Evolutionary conservation across 139 green algal genomes (phyloP).

Genomic region (Pseudopediastrum boryanum): DNA sequence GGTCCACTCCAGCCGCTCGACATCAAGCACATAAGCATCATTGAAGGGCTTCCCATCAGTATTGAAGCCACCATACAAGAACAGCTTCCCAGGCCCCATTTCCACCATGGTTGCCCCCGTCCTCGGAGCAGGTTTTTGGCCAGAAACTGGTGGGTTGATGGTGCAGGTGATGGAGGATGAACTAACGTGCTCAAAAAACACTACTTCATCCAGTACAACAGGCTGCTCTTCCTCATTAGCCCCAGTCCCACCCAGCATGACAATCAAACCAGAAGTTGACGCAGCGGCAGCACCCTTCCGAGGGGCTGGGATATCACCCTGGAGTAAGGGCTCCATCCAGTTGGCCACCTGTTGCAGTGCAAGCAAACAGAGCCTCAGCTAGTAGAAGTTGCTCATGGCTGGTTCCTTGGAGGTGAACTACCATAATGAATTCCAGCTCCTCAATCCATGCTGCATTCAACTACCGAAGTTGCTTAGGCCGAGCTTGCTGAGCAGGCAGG

Average conservation of each 20-base stretch:
- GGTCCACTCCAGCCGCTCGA: slow-evolving; percentile 57
- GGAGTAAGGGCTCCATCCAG: slow-evolving; percentile 58
- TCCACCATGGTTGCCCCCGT: slow-evolving; percentile 50
- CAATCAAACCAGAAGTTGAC: slow-evolving; percentile 48
- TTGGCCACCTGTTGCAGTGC: slow-evolving; percentile 20
- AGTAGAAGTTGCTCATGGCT: too few species aligned
- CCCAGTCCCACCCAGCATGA: slow-evolving; percentile 67
- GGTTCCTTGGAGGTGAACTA: too few species aligned
- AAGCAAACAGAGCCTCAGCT: neutral
- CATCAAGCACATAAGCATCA: slow-evolving; percentile 77
- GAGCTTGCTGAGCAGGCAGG: too few species aligned
- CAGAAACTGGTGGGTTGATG: slow-evolving; percentile 40
- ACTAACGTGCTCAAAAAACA: slow-evolving; percentile 65
- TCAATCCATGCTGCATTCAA: too few species aligned
- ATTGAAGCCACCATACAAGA: slow-evolving; percentile 78
- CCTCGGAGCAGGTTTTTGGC: slow-evolving; percentile 34
- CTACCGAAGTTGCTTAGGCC: too few species aligned
- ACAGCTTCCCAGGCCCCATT: slow-evolving; percentile 59
- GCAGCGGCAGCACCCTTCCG: slow-evolving; percentile 59
- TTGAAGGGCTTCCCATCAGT: slow-evolving; percentile 63
- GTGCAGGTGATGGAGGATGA: slow-evolving; percentile 43
- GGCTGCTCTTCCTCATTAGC: slow-evolving; percentile 53
- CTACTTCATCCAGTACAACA: slow-evolving; percentile 51
- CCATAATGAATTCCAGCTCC: too few species aligned
- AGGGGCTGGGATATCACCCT: slow-evolving; percentile 56